phyloP scores from a whole-genome alignment of 2,329 filamentous ascomycete genomes.

The Fusarium sp. region DNA sequence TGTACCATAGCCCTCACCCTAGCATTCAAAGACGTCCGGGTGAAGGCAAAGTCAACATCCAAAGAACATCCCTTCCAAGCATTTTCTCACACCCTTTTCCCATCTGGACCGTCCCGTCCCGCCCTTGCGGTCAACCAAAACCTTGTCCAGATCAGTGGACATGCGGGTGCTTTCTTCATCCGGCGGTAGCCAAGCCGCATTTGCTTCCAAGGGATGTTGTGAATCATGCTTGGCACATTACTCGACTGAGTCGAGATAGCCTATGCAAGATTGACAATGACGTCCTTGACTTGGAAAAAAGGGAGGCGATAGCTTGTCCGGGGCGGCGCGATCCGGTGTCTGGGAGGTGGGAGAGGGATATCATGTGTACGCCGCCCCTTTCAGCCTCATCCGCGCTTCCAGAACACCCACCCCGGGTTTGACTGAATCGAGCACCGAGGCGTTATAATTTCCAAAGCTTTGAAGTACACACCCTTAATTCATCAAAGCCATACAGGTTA shows the following conservation, averaged over 20 bases:
- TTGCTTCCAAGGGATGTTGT: slow-evolving; percentile 23
- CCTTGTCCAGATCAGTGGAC: slow-evolving; percentile 2
- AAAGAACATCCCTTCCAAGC: slow-evolving; percentile 1
- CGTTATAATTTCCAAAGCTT: not conserved
- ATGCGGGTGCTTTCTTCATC: slow-evolving; percentile 11
- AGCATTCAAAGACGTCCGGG: not conserved
- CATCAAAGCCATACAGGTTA: not conserved
- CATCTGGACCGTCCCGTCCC: slow-evolving; percentile 39
- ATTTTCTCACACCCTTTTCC: slow-evolving; percentile 12
- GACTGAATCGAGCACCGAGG: slow-evolving; percentile 15
- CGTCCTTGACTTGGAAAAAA: slow-evolving; percentile 7
- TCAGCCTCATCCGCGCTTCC: slow-evolving; percentile 39
- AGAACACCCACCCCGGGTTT: slow-evolving; percentile 22
- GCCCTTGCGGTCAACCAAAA: slow-evolving; percentile 19
- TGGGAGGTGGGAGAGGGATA: slow-evolving; percentile 15
- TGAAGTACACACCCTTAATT: slow-evolving; percentile 19
- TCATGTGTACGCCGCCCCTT: slow-evolving; percentile 19
- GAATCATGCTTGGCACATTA: slow-evolving; percentile 33
- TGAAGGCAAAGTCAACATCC: not conserved
- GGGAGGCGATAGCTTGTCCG: slow-evolving; percentile 27
- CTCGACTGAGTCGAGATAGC: slow-evolving; percentile 2
- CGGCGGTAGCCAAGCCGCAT: slow-evolving; percentile 5
- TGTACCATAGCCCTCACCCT: slow-evolving; percentile 1
- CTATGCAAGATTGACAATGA: slow-evolving; percentile 14
- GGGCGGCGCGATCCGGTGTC: slow-evolving; percentile 42